Conservation (phyloP, 371 early-diverging fungal genomes). For the Basidiobolus meristosporus region DNA sequence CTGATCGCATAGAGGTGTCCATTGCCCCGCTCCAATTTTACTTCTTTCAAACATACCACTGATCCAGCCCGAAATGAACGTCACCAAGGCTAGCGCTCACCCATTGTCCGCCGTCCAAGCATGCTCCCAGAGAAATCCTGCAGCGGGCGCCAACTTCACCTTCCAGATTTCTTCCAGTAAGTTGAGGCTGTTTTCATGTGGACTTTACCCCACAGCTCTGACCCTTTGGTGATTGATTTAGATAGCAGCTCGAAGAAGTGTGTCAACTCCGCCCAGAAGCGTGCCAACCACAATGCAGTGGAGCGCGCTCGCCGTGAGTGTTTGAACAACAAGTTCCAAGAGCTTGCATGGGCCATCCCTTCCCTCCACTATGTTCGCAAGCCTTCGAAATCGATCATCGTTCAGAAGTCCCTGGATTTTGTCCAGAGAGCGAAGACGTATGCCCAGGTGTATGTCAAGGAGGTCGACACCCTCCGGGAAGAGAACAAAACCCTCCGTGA, state of each 20-base stretch:
- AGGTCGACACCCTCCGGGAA: constrained; percentile 1
- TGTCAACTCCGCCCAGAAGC: constrained; percentile 22
- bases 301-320: constrained; percentile 64
- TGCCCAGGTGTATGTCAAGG: constrained; percentile 1
- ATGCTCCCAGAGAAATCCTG: too few relatives aligned
- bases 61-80: too few relatives aligned
- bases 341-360: constrained; percentile 54
- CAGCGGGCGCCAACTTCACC: too few relatives aligned
- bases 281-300: constrained; percentile 60
- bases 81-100: too few relatives aligned
- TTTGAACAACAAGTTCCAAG: constrained; percentile 53
- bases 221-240: too few relatives aligned
- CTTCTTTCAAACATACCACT: too few relatives aligned
- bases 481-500: constrained; percentile 13
- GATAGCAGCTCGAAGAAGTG: constrained; percentile 1
- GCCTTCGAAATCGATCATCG: constrained; percentile 62
- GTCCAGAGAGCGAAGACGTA: constrained; percentile 1
- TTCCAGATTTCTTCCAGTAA: too few relatives aligned
- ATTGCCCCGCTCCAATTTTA: too few relatives aligned
- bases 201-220: too few relatives aligned
- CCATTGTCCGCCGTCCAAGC: too few relatives aligned
- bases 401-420: constrained; percentile 46
- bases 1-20: too few relatives aligned
- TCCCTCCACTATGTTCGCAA: constrained; percentile 47
- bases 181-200: too few relatives aligned